These are phyloP conservation scores for Cutaneotrichosporon sp. DNA, from an alignment of 1,284 basidiomycete species.

Conservation along the genomic window DNA sequence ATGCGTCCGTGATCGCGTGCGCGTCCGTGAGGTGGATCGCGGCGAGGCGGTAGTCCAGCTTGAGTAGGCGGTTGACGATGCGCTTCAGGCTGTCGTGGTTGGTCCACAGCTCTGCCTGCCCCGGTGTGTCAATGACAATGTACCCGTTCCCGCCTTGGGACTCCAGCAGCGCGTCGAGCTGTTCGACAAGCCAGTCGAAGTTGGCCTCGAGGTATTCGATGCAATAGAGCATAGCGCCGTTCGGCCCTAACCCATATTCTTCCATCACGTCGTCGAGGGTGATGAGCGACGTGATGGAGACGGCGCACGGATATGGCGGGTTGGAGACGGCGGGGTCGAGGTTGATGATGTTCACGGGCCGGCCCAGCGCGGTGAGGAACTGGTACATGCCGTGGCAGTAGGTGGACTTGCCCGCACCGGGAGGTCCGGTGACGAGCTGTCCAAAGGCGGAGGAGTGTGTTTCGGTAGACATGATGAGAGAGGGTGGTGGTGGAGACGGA, in stretches of 20 bases:
- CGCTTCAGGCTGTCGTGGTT: slow-evolving; percentile 87
- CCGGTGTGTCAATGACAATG: slow-evolving; percentile 93
- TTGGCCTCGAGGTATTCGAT: slow-evolving; percentile 97
- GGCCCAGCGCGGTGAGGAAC: slow-evolving; percentile 79
- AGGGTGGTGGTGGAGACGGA: slow-evolving; percentile 26
- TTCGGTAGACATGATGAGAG: slow-evolving; percentile 9
- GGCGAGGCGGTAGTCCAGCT: slow-evolving; percentile 80
- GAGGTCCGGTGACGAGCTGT: slow-evolving; percentile 79
- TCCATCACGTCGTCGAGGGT: slow-evolving; percentile 87
- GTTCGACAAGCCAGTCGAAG: slow-evolving; percentile 85
- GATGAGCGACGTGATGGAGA: slow-evolving; percentile 84
- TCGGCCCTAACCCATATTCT: slow-evolving; percentile 84
- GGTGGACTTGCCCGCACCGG: slow-evolving; percentile 90
- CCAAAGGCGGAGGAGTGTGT: slow-evolving; percentile 44
- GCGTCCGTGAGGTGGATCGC: slow-evolving; percentile 95
- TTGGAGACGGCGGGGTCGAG: slow-evolving; percentile 90
- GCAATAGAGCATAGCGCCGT: slow-evolving; percentile 95
- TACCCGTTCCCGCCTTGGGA: slow-evolving; percentile 59
- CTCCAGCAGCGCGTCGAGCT: slow-evolving; percentile 62
- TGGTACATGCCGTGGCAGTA: slow-evolving; percentile 88
- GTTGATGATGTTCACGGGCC: slow-evolving; percentile 88
- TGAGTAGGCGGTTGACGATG: slow-evolving; percentile 71
- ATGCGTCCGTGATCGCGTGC: slow-evolving; percentile 92
- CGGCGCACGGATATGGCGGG: slow-evolving; percentile 85
- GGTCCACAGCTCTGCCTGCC: slow-evolving; percentile 96